Evolutionary conservation across 2,329 filamentous ascomycete species (phyloP).

Genomic region (Pseudogymnoascus sp.): DNA sequence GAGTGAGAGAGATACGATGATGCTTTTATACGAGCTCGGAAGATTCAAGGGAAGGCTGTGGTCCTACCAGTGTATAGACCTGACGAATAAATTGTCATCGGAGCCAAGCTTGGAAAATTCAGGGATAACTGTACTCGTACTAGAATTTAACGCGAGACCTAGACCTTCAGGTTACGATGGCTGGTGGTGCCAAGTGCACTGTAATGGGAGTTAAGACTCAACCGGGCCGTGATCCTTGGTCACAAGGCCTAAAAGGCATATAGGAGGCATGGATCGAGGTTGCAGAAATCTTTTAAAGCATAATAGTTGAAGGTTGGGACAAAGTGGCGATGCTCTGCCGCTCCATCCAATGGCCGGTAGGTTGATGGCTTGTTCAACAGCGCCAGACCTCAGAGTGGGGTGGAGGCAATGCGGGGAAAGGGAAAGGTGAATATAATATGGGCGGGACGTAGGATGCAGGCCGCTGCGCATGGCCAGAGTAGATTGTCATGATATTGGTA

Average conservation of each 20-base stretch:
- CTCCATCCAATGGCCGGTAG: background rate
- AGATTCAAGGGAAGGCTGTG: background rate
- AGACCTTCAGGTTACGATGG: background rate
- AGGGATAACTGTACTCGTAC: background rate
- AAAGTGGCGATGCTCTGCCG: background rate
- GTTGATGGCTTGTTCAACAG: background rate
- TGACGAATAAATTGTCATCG: background rate
- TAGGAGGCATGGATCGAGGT: background rate
- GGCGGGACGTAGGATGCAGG: background rate
- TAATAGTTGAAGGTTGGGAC: background rate
- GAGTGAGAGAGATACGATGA: background rate
- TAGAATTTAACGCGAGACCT: background rate
- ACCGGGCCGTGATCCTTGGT: conserved; percentile 5
- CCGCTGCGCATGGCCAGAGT: background rate
- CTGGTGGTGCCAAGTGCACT: background rate
- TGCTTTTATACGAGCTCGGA: background rate
- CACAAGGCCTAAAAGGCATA: background rate
- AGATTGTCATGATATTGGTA: background rate
- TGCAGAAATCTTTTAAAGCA: background rate
- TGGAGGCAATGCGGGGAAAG: background rate
- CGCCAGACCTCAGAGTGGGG: background rate
- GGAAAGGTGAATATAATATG: background rate
- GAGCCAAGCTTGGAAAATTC: background rate
- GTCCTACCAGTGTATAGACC: background rate
- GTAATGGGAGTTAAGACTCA: background rate